phyloP scores from a whole-genome alignment of 2,329 filamentous ascomycete genomes.

The Fusarium humuli region DNA sequence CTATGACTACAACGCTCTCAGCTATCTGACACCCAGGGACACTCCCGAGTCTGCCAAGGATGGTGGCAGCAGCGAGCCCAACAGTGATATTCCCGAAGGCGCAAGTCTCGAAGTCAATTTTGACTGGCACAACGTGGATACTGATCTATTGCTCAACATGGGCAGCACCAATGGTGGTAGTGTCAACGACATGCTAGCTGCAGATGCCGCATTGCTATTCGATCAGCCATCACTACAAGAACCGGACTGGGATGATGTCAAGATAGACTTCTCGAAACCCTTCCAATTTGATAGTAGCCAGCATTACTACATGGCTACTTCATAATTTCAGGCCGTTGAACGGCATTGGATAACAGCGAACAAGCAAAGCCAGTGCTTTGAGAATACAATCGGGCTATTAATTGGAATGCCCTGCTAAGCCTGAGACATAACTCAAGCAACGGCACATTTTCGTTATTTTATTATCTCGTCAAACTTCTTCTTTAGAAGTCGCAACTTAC shows the following conservation, averaged over 20 bases:
- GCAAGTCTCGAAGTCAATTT: constrained; percentile 65
- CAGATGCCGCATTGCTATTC: constrained; percentile 48
- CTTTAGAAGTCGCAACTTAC: constrained; percentile 18
- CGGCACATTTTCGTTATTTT: constrained; percentile 36
- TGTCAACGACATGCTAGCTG: constrained; percentile 2
- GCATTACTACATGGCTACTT: constrained; percentile 51
- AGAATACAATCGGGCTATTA: constrained; percentile 24
- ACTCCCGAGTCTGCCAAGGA: constrained; percentile 74
- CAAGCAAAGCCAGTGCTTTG: neutral
- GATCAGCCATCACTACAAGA: constrained; percentile 38
- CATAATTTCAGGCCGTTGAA: constrained; percentile 20
- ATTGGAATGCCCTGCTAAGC: constrained; percentile 30
- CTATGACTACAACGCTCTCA: constrained; percentile 63
- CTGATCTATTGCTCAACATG: constrained; percentile 59
- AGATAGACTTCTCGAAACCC: constrained; percentile 63
- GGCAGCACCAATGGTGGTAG: constrained; percentile 45
- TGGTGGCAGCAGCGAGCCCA: constrained; percentile 68
- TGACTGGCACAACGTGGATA: constrained; percentile 61
- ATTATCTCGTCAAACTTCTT: neutral
- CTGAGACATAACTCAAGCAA: constrained; percentile 47
- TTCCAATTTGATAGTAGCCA: constrained; percentile 62
- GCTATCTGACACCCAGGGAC: constrained; percentile 69
- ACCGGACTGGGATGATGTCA: constrained; percentile 63
- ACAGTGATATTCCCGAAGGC: constrained; percentile 70
- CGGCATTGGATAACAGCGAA: constrained; percentile 6